phyloP scores from a whole-genome alignment of 2,329 filamentous ascomycete genomes.

The Apiospora sp. region DNA sequence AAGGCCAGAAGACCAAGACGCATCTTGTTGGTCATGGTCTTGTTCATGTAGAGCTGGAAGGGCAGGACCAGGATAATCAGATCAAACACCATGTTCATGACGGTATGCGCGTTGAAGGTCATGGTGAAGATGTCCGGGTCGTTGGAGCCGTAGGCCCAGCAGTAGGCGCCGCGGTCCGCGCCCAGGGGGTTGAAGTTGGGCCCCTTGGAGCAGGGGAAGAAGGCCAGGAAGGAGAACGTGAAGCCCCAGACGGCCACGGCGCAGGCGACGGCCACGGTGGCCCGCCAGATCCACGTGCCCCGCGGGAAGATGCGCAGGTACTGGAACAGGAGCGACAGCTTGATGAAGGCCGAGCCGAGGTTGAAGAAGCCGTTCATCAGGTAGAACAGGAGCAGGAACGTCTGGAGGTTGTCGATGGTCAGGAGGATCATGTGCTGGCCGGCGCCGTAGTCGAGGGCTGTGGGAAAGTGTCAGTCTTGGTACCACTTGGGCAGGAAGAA shows the following conservation, averaged over 20 bases:
- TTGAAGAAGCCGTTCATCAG: constrained; percentile 28
- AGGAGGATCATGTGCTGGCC: constrained; percentile 27
- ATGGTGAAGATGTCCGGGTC: constrained; percentile 30
- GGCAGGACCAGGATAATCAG: constrained; percentile 36
- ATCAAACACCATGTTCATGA: constrained; percentile 37
- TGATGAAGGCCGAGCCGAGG: constrained; percentile 35
- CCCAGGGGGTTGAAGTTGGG: constrained; percentile 42
- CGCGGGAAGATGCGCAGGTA: constrained; percentile 46
- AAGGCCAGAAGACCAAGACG: constrained; percentile 41
- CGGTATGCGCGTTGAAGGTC: constrained; percentile 36
- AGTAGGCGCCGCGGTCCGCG: neutral
- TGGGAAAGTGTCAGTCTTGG: neutral
- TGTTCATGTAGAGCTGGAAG: constrained; percentile 31
- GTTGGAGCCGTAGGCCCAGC: constrained; percentile 35
- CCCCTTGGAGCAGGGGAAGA: constrained; percentile 43
- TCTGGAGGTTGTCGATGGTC: constrained; percentile 22
- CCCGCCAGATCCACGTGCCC: constrained; percentile 31
- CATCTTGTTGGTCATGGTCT: constrained; percentile 37
- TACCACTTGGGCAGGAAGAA: too few species aligned
- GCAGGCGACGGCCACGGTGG: constrained; percentile 38
- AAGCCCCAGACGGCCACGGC: constrained; percentile 41
- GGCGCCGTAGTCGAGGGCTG: constrained; percentile 25
- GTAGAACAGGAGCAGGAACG: constrained; percentile 27
- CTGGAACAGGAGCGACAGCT: constrained; percentile 47
- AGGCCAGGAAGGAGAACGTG: constrained; percentile 40